Base-by-base conservation (phyloP, 2,329 filamentous ascomycete species). In the Nothomitra cinnamomea region DNA sequence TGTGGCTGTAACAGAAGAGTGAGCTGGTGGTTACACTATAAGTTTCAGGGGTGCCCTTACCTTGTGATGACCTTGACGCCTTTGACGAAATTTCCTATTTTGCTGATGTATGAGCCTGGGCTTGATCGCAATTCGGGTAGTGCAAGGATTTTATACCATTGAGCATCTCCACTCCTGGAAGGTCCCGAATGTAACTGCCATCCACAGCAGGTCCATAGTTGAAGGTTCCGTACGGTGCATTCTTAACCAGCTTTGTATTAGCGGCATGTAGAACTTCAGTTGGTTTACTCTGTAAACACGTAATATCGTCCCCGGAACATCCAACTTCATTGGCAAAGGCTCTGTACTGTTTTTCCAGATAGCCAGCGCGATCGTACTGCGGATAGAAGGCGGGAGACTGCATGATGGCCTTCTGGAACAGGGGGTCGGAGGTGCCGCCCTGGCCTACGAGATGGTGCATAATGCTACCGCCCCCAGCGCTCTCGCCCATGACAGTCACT, bases 381-480 rank as follows among this genome's bases (percentile, higher is more conserved):
- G 69, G 70, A 6, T 60, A 52, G 60, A 61, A 67, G 15, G 60
- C 64, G 13, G 58, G 57, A 45, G 60, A 63, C 54, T 65, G 62
- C 4, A 60, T 22, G 22, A 66, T 61, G 19, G 63, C 64, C 56
- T 68, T 66, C 50, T 66, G 65, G 60, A 75, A 75, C n/a, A 54
- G 13, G 12, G 24, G 24, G 10, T 25, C 43, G 19, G 24, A 25
- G 5, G 3, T n/a, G 24, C 7, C 60, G 35, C 73, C 74, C 55
- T 67, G 74, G 1, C 73, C 66, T 22, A 74, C 78, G 56, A 78
- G 71, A 53, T 79, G 75, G 58, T 78, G 74, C 63, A 76, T 68
- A 54, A 79, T 70, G 2, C 70, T 73, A 0, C 73, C 74, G 6
- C 67, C 75, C 24, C 76, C 75, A 6, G 76, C 74, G 12, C 69